These are phyloP conservation scores for Acorus gramineus DNA, from an alignment of 106 monocot genomes.

Conservation along the genomic window DNA sequence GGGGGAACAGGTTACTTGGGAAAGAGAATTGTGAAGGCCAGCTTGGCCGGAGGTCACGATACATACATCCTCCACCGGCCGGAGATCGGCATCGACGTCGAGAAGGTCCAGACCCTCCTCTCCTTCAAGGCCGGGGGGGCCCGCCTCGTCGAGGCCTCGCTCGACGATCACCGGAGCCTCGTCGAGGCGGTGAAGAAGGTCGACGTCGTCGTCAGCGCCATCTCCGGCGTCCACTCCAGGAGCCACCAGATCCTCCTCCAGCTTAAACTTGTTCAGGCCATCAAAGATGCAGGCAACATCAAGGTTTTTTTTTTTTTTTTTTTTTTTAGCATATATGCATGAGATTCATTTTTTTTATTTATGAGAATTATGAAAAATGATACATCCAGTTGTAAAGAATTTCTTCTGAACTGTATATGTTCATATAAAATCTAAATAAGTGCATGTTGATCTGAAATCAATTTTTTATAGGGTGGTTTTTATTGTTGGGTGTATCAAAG, in stretches of 20 bases:
- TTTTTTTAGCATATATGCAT: background rate
- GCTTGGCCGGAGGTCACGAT: conserved; percentile 34
- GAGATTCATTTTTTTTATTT: too few relatives aligned
- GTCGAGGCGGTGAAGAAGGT: conserved; percentile 39
- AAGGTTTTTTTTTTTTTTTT: conserved; percentile 23
- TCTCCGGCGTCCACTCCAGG: conserved; percentile 50
- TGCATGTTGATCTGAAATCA: too few relatives aligned
- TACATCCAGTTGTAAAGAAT: too few relatives aligned
- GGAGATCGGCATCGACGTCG: conserved; percentile 46
- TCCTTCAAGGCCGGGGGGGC: conserved; percentile 45
- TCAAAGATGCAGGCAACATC: conserved; percentile 53
- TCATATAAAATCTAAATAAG: too few relatives aligned
- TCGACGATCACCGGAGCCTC: conserved; percentile 43
- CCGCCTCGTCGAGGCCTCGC: conserved; percentile 34
- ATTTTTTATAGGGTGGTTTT: too few relatives aligned
- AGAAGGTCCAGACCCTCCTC: conserved; percentile 49
- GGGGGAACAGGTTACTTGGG: conserved; percentile 57
- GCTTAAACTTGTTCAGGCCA: conserved; percentile 58
- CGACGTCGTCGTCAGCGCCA: conserved; percentile 46
- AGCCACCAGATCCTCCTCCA: conserved; percentile 57
- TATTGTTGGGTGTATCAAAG: too few relatives aligned
- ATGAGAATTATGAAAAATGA: too few relatives aligned
- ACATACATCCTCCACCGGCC: conserved; percentile 34
- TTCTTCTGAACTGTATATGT: too few relatives aligned
- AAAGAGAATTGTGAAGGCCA: conserved; percentile 39